These are phyloP conservation scores for Blastobotrys americana DNA, from an alignment of 805 yeast species.

Conservation along the genomic window DNA sequence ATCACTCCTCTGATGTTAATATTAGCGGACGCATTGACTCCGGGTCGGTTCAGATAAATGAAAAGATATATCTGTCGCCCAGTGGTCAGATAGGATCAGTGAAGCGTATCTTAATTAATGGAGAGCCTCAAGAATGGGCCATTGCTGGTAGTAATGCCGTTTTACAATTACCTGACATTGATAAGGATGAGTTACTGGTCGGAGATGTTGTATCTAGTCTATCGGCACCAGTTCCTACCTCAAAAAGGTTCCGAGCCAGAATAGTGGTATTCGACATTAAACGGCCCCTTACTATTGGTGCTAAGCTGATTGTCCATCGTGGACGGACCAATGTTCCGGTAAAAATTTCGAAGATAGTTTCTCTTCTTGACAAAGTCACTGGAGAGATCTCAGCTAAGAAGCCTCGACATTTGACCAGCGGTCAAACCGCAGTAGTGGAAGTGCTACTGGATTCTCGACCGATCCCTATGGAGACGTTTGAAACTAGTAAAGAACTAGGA, in stretches of 20 bases:
- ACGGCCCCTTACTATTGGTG: conserved; percentile 72
- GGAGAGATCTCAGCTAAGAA: conserved; percentile 31
- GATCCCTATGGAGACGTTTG: conserved; percentile 47
- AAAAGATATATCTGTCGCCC: conserved; percentile 53
- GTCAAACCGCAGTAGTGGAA: conserved; percentile 52
- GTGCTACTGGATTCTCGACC: conserved; percentile 40
- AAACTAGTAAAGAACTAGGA: conserved; percentile 47
- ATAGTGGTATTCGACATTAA: conserved; percentile 57
- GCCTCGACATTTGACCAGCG: conserved; percentile 55
- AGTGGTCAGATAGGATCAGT: conserved; percentile 29
- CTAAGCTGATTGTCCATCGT: conserved; percentile 69
- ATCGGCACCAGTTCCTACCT: conserved; percentile 41
- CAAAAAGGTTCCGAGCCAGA: conserved; percentile 46
- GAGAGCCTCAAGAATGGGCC: conserved; percentile 28
- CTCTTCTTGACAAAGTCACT: conserved; percentile 28
- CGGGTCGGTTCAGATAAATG: conserved; percentile 68
- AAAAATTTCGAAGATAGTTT: conserved; percentile 43
- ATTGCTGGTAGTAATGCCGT: conserved; percentile 50
- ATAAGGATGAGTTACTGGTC: conserved; percentile 43
- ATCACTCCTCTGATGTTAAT: conserved; percentile 42
- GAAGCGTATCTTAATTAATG: conserved; percentile 14
- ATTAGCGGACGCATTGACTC: conserved; percentile 59
- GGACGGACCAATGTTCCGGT: conserved; percentile 71
- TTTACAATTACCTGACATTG: conserved; percentile 34
- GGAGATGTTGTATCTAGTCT: conserved; percentile 60